Evolutionary conservation across 805 yeast species (phyloP), one percentile per base, ranked within the genome.

Genomic region (Saccharomycopsis synnaedendra): DNA sequence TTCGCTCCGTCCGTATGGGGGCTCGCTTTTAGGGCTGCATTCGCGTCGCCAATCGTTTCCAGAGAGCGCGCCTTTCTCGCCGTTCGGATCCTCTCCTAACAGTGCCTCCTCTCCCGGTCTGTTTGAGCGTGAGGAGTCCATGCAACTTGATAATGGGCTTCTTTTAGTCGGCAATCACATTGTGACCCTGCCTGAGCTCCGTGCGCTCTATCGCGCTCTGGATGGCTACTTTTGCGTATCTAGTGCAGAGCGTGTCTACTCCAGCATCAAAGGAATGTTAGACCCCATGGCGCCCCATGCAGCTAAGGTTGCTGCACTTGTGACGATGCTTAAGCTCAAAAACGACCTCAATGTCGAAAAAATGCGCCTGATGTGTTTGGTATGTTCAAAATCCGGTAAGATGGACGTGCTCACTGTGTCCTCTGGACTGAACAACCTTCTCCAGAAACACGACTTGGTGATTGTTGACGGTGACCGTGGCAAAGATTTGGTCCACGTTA

Each of bases 381-480:
- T 77, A 4, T 64, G 77, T 29, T 71, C 77, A 55, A 80, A 80
- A 53, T 74, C 78, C 49, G 84, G 85, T 19, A 78, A 80, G 60
- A 67, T 81, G 55, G 94, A 85, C 60, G 71, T 84, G 32, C 68
- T 82, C 39, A 78, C 86, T 2, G 75, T 78, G 34, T 84, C 87
- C 3, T 72, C 73, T 50, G 75, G 75, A 56, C 74, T 87, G 9
- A 82, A 82, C 56, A 66, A 84, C 44, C 63, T 64, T 44, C 65
- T 84, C 51, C 72, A 69, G 52, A 69, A 75, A 41, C 70, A 75
- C 48, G 93, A 85, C 62, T 69, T 84, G 58, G 84, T 83, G 6
- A 78, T 84, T 19, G 82, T 82, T 48, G 93, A 85, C 64, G 94
- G 93, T 47, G 94, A 85, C 60, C 69, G 93, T 52, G 94, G 94